phyloP scores from a whole-genome alignment of 2,329 filamentous ascomycete species.

The Fusarium sp. region DNA sequence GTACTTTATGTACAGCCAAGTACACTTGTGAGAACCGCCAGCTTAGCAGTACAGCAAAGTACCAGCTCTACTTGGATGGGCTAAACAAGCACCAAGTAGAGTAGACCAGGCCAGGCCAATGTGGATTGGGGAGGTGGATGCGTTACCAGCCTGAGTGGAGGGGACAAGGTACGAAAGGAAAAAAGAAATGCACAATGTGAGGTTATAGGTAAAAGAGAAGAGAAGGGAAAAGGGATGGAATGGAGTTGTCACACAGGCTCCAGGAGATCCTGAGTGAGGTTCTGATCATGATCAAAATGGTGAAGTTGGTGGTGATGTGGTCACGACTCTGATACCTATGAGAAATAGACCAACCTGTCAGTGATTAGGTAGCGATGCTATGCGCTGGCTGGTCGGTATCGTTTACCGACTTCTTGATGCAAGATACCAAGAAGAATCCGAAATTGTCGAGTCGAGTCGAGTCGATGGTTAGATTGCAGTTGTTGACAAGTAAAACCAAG shows the following conservation, averaged over 20 bases:
- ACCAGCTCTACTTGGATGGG: neutral
- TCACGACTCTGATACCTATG: neutral
- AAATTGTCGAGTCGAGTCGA: neutral
- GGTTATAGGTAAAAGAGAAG: neutral
- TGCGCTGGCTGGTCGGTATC: neutral
- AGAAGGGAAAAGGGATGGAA: neutral
- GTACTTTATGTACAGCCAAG: constrained; percentile 18
- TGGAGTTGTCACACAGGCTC: neutral
- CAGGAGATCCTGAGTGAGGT: neutral
- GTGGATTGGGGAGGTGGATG: constrained; percentile 25
- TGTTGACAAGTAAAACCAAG: neutral
- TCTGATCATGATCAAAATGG: neutral
- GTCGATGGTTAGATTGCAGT: neutral
- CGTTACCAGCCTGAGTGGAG: constrained; percentile 13
- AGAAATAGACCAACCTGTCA: constrained; percentile 11
- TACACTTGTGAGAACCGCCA: constrained; percentile 10
- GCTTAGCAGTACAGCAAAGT: neutral
- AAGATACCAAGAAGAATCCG: neutral
- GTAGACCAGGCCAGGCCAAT: constrained; percentile 6
- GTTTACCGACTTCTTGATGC: constrained; percentile 8
- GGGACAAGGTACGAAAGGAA: constrained; percentile 1
- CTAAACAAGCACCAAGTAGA: constrained; percentile 26
- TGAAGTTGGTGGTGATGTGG: neutral
- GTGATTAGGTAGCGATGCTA: neutral
- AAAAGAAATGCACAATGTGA: neutral